A percentile compares a stretch with the other conserved stretches of the same genome.
These are phyloP conservation scores for Phytopythium montanum DNA, from an alignment of 352 stramenopile species.

Conservation along the genomic window DNA sequence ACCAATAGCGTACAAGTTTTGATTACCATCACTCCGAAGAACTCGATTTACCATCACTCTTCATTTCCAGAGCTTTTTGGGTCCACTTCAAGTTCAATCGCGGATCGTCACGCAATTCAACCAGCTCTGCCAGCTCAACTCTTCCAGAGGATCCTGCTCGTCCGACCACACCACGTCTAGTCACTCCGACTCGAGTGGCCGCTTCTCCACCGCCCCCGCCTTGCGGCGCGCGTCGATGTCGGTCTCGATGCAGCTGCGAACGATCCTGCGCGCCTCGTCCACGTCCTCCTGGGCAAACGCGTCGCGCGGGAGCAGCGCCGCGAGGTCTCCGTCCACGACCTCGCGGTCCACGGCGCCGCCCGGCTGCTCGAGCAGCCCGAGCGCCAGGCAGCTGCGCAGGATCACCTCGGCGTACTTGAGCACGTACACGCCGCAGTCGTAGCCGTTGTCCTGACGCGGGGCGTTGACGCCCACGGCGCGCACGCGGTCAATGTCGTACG, in stretches of 20 bases:
- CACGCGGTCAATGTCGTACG: slow-evolving; percentile 37
- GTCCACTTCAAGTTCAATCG: no score
- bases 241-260: slow-evolving; percentile 29
- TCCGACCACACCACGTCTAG: no score
- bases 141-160: no score
- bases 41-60: no score
- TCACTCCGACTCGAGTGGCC: not conserved
- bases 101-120: no score
- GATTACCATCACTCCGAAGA: no score
- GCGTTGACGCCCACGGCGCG: slow-evolving; percentile 29
- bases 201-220: not conserved
- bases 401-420: slow-evolving; percentile 63
- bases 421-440: slow-evolving; percentile 67
- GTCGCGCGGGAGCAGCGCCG: slow-evolving; percentile 29
- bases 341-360: slow-evolving; percentile 30
- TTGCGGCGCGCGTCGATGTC: slow-evolving; percentile 23
- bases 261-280: slow-evolving; percentile 21
- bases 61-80: no score
- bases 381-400: slow-evolving; percentile 31
- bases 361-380: slow-evolving; percentile 17
- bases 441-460: slow-evolving; percentile 57
- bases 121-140: no score
- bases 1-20: no score
- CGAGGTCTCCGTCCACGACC: slow-evolving; percentile 36
- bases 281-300: slow-evolving; percentile 45